Base-by-base conservation (phyloP, 768 basidiomycete genomes). In the Erythrobasidium yunnanense region DNA sequence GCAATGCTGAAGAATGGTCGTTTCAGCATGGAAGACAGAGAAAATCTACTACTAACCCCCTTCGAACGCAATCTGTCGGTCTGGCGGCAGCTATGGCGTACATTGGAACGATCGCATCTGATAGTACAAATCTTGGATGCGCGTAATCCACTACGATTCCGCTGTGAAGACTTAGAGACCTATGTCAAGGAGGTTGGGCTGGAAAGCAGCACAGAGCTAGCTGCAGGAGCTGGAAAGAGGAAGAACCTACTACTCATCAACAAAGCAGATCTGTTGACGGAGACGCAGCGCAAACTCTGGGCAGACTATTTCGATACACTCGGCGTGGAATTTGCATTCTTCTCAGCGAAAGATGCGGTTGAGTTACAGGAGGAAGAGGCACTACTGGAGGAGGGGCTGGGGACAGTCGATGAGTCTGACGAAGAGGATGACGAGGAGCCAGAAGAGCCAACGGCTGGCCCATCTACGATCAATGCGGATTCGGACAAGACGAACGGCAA, bases 1-100 rank as follows among this genome's bases (percentile, higher is more conserved):
- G 29, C 29, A 55, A 45, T 47, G 46, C 55, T 46, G 33, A 54
- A 38, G 32, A 45, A 52, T 29, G 42, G 20, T 15, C 20, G 42
- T 52, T 52, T 8, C 54, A 55, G 54, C n/a, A 65, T 96, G 13
- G 90, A 93, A 74, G 90, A 95, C 72, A 80, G 82, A 68, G 87
- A 93, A 63, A 82, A 84, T 42, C 83, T 97, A 29, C 81, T 96
- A n/a, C 80, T 96, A 0, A 93, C 92, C 0, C 93, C 91, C 3
- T 99, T 95, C 73, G 95, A 99, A 74, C 86, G 91, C 53, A 99
- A 97, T 74, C 78, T 99, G 32, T 92, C 97, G 79, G 95, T 99
- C 13, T 97, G 95, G 93, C 81, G 95, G 46, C 95, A 99, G 73
- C 81, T 99, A 6, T 99, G 95, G 95, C 82, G 95, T 55, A 95